Evolutionary conservation across 495 filamentous ascomycete genomes (phyloP), one percentile per base, ranked within the genome.

Genomic region (Hyaloscypha bicolor): DNA sequence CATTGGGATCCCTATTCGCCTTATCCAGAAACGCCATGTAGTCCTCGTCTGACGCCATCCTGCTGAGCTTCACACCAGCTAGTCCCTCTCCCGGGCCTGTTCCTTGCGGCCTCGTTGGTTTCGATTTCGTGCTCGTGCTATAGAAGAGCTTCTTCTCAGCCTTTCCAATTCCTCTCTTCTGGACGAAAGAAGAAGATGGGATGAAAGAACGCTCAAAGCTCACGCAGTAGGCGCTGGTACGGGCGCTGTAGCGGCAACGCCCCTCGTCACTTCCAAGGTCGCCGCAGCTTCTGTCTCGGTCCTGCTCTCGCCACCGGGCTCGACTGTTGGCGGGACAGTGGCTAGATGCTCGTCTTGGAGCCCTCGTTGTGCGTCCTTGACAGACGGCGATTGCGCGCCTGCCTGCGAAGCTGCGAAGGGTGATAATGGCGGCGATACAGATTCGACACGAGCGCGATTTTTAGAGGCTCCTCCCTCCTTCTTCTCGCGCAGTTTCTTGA

Each of bases 11-110:
- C 73, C 85, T 77, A 78, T 94, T 95, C 52, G 92, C 93, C 77
- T 94, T 93, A 76, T 95, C 80, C 59, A 97, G 81, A 75, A 97
- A 96, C 71, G 86, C 79, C 76, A 86, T 82, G 82, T 96, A 97
- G 70, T 87, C 87, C 59, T 90, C 87, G 81, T 96, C 93, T 25
- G 90, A 89, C 22, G 89, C 85, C 89, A 93, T 94, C 37, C 66
- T 65, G 39, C 55, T 58, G 25, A n/a, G 55, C n/a, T 37, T n/a
- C 19, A 60, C 30, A 6, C 30, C 45, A 37, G 61, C 30, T 6
- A 55, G 35, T 51, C 16, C 14, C 9, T 64, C 62, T 9, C 21
- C 39, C 53, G 12, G 52, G 3, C 25, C 53, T 29, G 53, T 29
- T 25, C 6, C 1, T 29, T 29, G 22, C 16, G 21, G 53, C 29